A percentile compares a stretch with the other conserved stretches of the same genome.
phyloP scores from a whole-genome alignment of 345 rosid species.

The Lepidium didymum region DNA sequence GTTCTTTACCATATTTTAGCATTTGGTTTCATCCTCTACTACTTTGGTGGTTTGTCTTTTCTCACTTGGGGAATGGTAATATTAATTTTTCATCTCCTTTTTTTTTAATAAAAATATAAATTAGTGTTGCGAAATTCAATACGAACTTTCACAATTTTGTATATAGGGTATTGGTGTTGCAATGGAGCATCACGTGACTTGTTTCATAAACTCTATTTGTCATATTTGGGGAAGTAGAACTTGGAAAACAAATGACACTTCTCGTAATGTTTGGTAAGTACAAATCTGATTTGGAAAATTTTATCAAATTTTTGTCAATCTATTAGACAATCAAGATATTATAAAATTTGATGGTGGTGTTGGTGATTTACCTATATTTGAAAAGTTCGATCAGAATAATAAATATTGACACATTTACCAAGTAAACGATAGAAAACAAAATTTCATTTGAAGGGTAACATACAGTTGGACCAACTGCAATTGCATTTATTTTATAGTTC shows the following conservation, averaged over 20 bases:
- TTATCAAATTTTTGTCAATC: not conserved
- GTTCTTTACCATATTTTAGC: conserved; percentile 18
- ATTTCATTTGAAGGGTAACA: no score
- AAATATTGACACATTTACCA: no score
- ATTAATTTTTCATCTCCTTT: not conserved
- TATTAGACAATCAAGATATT: no score
- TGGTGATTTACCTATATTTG: no score
- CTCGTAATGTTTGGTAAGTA: conserved; percentile 33
- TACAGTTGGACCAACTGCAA: no score
- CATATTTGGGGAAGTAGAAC: conserved; percentile 32
- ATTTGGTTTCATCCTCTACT: conserved; percentile 23
- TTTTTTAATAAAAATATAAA: no score
- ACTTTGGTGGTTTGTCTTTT: conserved; percentile 29
- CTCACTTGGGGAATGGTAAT: conserved; percentile 35
- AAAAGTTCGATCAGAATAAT: no score
- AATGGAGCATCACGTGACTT: conserved; percentile 30
- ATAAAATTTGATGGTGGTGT: no score
- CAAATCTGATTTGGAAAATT: not conserved
- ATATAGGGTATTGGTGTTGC: conserved; percentile 28
- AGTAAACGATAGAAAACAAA: no score
- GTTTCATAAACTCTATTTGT: conserved; percentile 28
- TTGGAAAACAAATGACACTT: conserved; percentile 31
- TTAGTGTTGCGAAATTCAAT: no score
- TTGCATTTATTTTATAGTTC: no score
- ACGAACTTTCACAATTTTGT: no score